Conservation (phyloP, 768 basidiomycete species). For the Lyophyllum decastes region DNA sequence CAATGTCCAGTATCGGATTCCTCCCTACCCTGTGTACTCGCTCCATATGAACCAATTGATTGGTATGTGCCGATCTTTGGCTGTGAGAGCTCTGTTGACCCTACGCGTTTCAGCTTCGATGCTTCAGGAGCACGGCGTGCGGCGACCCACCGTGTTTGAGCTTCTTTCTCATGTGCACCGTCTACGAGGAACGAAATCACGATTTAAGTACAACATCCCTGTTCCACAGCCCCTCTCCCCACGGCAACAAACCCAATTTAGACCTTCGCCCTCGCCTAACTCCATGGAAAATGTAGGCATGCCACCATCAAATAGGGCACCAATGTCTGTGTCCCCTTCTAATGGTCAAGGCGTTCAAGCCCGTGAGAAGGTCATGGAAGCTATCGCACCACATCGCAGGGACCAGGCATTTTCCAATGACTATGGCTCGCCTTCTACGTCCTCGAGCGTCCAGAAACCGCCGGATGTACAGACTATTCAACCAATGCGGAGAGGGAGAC, state of each 20-base stretch:
- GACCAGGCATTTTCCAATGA: constrained; percentile 47
- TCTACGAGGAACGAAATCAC: constrained; percentile 85
- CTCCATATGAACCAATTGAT: constrained; percentile 80
- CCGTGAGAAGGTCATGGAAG: constrained; percentile 76
- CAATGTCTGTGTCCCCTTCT: constrained; percentile 25
- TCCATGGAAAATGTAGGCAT: constrained; percentile 30
- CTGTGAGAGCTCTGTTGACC: constrained; percentile 3
- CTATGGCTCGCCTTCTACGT: constrained; percentile 29
- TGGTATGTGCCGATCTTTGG: constrained; percentile 46
- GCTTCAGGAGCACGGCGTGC: constrained; percentile 87
- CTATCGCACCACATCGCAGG: constrained; percentile 77
- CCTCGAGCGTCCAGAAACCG: constrained; percentile 34
- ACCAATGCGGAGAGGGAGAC: constrained; percentile 16
- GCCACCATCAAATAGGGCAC: constrained; percentile 20
- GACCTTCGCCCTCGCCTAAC: constrained; percentile 25
- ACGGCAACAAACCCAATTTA: constrained; percentile 30
- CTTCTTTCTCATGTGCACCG: constrained; percentile 80
- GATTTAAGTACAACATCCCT: constrained; percentile 67
- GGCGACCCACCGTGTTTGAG: constrained; percentile 88
- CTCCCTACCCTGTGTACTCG: constrained; percentile 87
- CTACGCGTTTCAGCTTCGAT: constrained; percentile 65
- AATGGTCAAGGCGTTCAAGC: constrained; percentile 64
- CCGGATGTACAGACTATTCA: not conserved
- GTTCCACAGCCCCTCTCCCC: constrained; percentile 48
- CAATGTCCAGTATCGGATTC: constrained; percentile 93